These are phyloP conservation scores for Ceratocystis ficicola DNA, from an alignment of 2,329 filamentous ascomycete genomes.

Conservation along the genomic window DNA sequence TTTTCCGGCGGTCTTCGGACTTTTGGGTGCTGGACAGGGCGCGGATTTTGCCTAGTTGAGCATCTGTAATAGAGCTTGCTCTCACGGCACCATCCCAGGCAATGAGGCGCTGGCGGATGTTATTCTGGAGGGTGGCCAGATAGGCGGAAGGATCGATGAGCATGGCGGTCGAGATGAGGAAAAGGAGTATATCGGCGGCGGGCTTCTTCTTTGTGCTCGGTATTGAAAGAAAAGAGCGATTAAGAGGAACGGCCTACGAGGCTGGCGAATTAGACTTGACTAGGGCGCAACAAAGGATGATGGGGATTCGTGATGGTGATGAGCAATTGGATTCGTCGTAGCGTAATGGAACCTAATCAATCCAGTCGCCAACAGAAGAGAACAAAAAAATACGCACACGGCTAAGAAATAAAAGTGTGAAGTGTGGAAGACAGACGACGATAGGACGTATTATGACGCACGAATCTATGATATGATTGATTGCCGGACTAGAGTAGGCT, in stretches of 20 bases:
- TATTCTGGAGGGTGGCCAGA: conserved; percentile 76
- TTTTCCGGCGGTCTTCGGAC: conserved; percentile 66
- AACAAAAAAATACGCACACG: neutral
- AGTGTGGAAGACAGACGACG: neutral
- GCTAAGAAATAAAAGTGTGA: neutral
- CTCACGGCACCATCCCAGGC: conserved; percentile 95
- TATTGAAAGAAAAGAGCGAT: conserved; percentile 1
- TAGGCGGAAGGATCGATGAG: conserved; percentile 87
- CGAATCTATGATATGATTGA: conserved; percentile 9
- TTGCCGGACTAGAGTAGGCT: conserved; percentile 2
- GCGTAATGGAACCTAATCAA: neutral
- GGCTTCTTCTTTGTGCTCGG: neutral
- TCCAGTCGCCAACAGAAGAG: neutral
- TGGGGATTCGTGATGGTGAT: neutral
- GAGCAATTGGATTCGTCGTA: neutral
- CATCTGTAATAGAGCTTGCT: conserved; percentile 84
- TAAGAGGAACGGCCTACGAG: conserved; percentile 9
- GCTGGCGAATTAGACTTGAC: conserved; percentile 13
- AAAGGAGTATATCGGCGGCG: neutral
- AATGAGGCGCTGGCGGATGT: conserved; percentile 90
- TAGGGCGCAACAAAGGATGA: conserved; percentile 10
- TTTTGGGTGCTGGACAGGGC: conserved; percentile 92
- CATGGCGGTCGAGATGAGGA: conserved; percentile 40
- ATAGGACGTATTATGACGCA: conserved; percentile 11
- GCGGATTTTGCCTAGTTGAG: conserved; percentile 89